Conservation (phyloP, 169 alveolate genomes). For the Plasmodium chabaudi region DNA sequence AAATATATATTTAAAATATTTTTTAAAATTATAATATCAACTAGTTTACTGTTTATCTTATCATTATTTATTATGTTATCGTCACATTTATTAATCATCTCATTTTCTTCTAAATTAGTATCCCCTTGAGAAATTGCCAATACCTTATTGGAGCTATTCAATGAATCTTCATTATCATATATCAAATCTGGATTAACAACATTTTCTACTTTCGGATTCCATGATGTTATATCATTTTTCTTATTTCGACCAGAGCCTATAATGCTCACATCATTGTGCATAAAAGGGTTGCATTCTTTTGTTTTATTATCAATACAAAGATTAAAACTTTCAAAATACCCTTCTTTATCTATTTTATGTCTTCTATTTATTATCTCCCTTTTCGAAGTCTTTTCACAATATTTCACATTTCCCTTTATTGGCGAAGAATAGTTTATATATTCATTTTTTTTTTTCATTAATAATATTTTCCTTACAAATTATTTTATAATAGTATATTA, state of each 20-base stretch:
- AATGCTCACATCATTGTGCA: too few species aligned
- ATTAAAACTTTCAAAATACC: background rate
- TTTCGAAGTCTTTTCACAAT: background rate
- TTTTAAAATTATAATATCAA: constrained; percentile 31
- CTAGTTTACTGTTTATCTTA: constrained; percentile 20
- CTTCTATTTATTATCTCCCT: background rate
- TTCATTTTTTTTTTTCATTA: too few species aligned
- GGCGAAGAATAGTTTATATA: too few species aligned
- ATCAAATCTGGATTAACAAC: background rate
- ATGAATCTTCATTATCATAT: background rate
- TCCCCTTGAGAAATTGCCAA: background rate
- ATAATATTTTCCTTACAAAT: too few species aligned
- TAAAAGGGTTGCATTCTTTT: background rate
- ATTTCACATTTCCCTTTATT: too few species aligned
- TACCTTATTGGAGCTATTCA: background rate
- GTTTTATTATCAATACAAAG: background rate
- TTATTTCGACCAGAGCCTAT: too few species aligned
- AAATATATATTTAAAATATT: constrained; percentile 64
- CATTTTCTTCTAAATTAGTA: background rate
- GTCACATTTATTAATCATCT: background rate
- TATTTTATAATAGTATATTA: too few species aligned
- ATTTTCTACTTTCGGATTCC: too few species aligned
- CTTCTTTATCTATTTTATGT: background rate
- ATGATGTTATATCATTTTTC: too few species aligned
- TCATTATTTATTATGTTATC: background rate